Conservation (phyloP, 2,329 filamentous ascomycete genomes). For the Tolypocladium paradoxum region DNA sequence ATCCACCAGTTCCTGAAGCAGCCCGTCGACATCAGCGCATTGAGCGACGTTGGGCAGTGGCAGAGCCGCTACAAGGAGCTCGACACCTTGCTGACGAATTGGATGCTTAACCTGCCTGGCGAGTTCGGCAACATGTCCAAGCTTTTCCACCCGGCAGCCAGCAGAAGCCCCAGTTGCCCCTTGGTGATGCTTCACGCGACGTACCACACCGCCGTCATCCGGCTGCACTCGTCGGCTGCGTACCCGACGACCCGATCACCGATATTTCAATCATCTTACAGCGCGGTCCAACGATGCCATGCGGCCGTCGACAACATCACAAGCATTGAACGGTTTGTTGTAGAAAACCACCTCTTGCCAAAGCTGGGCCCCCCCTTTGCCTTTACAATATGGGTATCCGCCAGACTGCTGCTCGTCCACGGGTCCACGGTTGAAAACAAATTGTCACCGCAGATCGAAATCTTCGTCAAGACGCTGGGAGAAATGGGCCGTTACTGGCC, state of each 20-base stretch:
- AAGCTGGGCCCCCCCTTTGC: slow-evolving; percentile 85
- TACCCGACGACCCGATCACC: slow-evolving; percentile 83
- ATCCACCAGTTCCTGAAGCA: slow-evolving; percentile 84
- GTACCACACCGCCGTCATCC: slow-evolving; percentile 82
- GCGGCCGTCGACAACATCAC: slow-evolving; percentile 75
- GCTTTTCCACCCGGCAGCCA: slow-evolving; percentile 54
- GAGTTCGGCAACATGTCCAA: slow-evolving; percentile 81
- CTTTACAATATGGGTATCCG: slow-evolving; percentile 86
- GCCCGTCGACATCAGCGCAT: slow-evolving; percentile 76
- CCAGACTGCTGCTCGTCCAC: slow-evolving; percentile 77
- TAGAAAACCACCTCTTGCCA: slow-evolving; percentile 60
- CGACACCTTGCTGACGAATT: slow-evolving; percentile 66
- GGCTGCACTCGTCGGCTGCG: slow-evolving; percentile 82
- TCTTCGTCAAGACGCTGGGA: slow-evolving; percentile 72
- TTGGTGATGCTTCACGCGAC: slow-evolving; percentile 90
- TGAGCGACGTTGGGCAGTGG: slow-evolving; percentile 82
- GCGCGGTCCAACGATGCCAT: slow-evolving; percentile 72
- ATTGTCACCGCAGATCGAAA: slow-evolving; percentile 65
- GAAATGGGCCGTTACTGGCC: slow-evolving; percentile 79
- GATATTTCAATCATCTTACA: slow-evolving; percentile 83
- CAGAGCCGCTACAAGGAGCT: slow-evolving; percentile 78
- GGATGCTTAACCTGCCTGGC: slow-evolving; percentile 73
- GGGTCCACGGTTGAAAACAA: slow-evolving; percentile 82
- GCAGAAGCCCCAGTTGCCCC: slow-evolving; percentile 64
- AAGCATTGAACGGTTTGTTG: slow-evolving; percentile 67